A percentile compares a stretch with the other conserved stretches of the same genome.
phyloP scores from a whole-genome alignment of 2,329 filamentous ascomycete species.

The Pseudopithomyces maydicus region DNA sequence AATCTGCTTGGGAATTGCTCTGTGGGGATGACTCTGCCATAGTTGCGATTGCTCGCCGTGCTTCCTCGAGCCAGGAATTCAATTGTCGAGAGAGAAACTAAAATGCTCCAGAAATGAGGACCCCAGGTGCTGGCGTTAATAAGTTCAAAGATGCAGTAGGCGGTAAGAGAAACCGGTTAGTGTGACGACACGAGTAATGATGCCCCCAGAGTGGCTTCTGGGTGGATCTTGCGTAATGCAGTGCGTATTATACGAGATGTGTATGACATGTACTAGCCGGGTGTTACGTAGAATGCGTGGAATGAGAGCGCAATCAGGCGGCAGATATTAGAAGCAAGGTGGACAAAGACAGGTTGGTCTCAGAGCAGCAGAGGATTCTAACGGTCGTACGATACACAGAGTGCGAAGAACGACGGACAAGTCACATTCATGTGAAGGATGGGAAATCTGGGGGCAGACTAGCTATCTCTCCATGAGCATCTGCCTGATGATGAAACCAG shows the following conservation, averaged over 20 bases:
- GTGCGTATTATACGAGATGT: not conserved
- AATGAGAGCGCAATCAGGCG: not conserved
- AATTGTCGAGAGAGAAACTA: not conserved
- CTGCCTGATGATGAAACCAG: conserved; percentile 4
- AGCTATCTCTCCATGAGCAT: not conserved
- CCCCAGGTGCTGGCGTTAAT: too few species aligned
- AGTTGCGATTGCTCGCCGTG: not conserved
- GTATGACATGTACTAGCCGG: not conserved
- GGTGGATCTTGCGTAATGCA: not conserved
- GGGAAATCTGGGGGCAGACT: not conserved
- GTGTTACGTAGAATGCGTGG: not conserved
- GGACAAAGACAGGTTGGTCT: not conserved
- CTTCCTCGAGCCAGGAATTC: too few species aligned
- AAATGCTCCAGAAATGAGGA: too few species aligned
- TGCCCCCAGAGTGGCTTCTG: not conserved
- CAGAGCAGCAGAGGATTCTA: not conserved
- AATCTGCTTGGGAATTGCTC: conserved; percentile 17
- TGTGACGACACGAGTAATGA: too few species aligned
- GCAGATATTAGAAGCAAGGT: not conserved
- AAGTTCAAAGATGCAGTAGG: not conserved
- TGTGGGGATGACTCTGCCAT: conserved; percentile 5
- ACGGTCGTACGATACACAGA: too few species aligned
- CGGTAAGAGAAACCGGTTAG: not conserved
- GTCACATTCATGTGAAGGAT: not conserved
- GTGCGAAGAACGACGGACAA: not conserved